These are phyloP conservation scores for Sphaerobolus stellatus DNA, from an alignment of 1,284 basidiomycete genomes.

Conservation along the genomic window DNA sequence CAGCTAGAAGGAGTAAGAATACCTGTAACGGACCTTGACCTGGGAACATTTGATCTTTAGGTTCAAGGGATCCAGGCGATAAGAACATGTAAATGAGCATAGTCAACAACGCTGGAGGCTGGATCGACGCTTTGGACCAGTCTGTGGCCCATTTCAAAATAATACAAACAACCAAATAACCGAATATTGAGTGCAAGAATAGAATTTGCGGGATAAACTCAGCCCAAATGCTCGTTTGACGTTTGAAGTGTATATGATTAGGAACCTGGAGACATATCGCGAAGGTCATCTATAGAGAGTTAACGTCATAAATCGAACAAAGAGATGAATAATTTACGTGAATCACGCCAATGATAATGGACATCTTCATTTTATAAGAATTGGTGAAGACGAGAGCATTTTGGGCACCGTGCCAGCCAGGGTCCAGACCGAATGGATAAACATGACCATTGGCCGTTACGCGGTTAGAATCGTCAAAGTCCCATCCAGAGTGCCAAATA, in stretches of 20 bases:
- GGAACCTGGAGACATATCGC: conserved; percentile 94
- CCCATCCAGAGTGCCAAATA: conserved; percentile 89
- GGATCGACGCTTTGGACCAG: conserved; percentile 73
- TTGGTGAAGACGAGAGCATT: conserved; percentile 95
- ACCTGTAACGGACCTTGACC: conserved; percentile 90
- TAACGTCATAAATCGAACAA: not conserved
- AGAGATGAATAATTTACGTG: conserved; percentile 63
- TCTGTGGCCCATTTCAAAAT: conserved; percentile 97
- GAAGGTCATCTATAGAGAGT: conserved; percentile 84
- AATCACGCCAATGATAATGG: conserved; percentile 93
- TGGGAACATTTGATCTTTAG: conserved; percentile 72
- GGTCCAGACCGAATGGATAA: conserved; percentile 95
- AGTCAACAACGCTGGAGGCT: conserved; percentile 89
- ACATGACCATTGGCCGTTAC: conserved; percentile 63
- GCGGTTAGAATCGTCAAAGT: conserved; percentile 50
- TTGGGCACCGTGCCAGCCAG: conserved; percentile 92
- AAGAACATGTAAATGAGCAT: conserved; percentile 97
- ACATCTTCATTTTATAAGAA: conserved; percentile 99
- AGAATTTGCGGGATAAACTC: conserved; percentile 98
- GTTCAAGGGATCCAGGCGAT: conserved; percentile 76
- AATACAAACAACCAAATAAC: conserved; percentile 94
- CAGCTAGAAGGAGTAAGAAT: conserved; percentile 77
- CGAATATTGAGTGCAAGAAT: conserved; percentile 97
- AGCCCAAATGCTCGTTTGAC: conserved; percentile 81
- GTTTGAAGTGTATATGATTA: conserved; percentile 93